These are phyloP conservation scores for Pelargonium myrrhifolium DNA, from an alignment of 441 rosid genomes.

Conservation along the genomic window DNA sequence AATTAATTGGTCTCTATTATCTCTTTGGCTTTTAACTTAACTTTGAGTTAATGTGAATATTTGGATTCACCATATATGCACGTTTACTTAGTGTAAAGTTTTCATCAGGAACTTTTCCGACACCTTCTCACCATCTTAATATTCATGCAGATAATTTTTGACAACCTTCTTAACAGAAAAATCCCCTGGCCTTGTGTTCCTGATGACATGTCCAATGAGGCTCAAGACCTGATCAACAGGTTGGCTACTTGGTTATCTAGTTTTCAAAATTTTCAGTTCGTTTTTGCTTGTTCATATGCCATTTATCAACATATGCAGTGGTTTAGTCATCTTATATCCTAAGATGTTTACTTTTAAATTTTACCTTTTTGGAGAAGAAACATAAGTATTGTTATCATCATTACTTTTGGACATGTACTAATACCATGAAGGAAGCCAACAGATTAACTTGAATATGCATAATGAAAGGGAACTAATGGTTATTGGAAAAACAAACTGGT, in stretches of 20 bases:
- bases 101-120: background rate
- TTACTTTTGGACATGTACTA: background rate
- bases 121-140: constrained; percentile 16
- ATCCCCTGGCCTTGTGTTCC: constrained; percentile 79
- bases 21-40: background rate
- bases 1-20: background rate
- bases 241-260: constrained; percentile 23
- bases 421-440: background rate
- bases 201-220: constrained; percentile 59
- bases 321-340: background rate
- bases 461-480: background rate
- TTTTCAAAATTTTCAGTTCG: constrained; percentile 9
- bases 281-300: constrained; percentile 1
- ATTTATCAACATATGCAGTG: background rate
- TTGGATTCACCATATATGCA: background rate
- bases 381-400: background rate
- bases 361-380: background rate
- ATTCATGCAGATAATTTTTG: constrained; percentile 58
- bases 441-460: background rate
- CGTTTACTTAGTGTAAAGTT: background rate
- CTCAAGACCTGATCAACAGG: constrained; percentile 81
- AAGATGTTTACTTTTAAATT: background rate
- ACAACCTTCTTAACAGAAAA: constrained; percentile 74
- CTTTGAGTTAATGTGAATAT: background rate
- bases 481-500: background rate